Conservation (phyloP, 352 stramenopile species). For the Phytophthora aleatoria region DNA sequence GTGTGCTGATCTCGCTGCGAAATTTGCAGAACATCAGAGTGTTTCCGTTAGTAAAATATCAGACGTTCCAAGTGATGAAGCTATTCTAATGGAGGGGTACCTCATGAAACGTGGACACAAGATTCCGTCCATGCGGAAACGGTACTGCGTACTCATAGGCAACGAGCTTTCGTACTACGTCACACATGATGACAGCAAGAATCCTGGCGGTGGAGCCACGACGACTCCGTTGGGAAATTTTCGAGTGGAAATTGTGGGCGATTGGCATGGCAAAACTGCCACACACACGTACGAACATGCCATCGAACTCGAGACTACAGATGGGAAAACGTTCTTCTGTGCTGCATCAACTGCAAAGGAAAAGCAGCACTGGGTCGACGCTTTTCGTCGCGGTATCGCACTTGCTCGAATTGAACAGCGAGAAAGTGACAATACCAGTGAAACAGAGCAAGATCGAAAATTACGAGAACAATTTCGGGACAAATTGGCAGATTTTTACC, state of each 20-base stretch:
- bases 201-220: constrained; percentile 33
- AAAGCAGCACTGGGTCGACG: constrained; percentile 65
- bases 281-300: constrained; percentile 58
- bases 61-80: constrained; percentile 2
- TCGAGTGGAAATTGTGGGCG: constrained; percentile 54
- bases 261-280: constrained; percentile 74
- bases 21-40: constrained; percentile 11
- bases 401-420: constrained; percentile 27
- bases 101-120: constrained; percentile 74
- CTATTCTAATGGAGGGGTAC: constrained; percentile 76
- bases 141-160: constrained; percentile 67
- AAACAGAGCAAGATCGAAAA: constrained; percentile 27
- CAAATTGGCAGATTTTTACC: constrained; percentile 55
- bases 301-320: constrained; percentile 69
- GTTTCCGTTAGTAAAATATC: neutral
- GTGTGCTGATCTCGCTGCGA: constrained; percentile 26
- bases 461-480: constrained; percentile 40
- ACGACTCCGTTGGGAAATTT: constrained; percentile 42
- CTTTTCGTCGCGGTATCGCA: constrained; percentile 59
- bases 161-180: constrained; percentile 67
- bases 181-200: constrained; percentile 72
- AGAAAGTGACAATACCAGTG: constrained; percentile 1
- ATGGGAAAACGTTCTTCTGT: constrained; percentile 79
- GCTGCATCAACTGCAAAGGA: constrained; percentile 54
- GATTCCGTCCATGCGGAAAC: constrained; percentile 77